Evolutionary conservation across 2,329 filamentous ascomycete species (phyloP), one percentile per base, ranked within the genome.

Genomic region (Tolypocladium tropicale): DNA sequence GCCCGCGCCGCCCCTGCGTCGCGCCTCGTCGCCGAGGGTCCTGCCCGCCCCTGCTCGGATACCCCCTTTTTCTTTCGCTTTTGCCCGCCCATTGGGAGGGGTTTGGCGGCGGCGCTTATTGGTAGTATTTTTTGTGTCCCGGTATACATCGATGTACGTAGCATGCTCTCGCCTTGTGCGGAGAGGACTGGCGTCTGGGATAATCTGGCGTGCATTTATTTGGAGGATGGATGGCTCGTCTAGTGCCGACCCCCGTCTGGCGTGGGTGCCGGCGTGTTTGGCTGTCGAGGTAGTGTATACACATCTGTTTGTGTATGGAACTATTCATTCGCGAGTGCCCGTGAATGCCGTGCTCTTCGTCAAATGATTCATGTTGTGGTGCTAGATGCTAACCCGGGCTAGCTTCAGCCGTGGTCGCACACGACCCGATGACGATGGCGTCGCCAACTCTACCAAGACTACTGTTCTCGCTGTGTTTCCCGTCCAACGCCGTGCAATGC

Each of bases 401-500:
- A 21, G 28, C 16, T 12, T n/a, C 25, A 30, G 32, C 18, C 46
- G 16, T n/a, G 2, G 9, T 18, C 16, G 28, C 25, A 16, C 28
- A 7, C 9, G n/a, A 21, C 14, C 39, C 10, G 33, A 53, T n/a
- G 23, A 21, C 46, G 28, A 21, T 10, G 46, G 46, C 28, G 46
- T 49, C 28, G 28, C 46, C 46, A 14, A 32, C 28, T 49, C 28
- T 49, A 49, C 25, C 25, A 16, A 49, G 25, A 28, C 46, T 32
- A 28, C 46, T 32, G 16, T 14, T 32, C 28, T 16, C 30, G 46
- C 46, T 28, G 28, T 36, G n/a, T 21, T 41, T 30, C 36, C 46
- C 18, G 28, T 25, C 57, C 49, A 69, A 72, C 70, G 65, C 70
- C 70, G 57, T 68, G 64, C 70, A 66, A 71, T 71, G 70, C 68